These are phyloP conservation scores for Colletotrichum abscissum DNA, from an alignment of 2,329 filamentous ascomycete species.

Conservation along the genomic window DNA sequence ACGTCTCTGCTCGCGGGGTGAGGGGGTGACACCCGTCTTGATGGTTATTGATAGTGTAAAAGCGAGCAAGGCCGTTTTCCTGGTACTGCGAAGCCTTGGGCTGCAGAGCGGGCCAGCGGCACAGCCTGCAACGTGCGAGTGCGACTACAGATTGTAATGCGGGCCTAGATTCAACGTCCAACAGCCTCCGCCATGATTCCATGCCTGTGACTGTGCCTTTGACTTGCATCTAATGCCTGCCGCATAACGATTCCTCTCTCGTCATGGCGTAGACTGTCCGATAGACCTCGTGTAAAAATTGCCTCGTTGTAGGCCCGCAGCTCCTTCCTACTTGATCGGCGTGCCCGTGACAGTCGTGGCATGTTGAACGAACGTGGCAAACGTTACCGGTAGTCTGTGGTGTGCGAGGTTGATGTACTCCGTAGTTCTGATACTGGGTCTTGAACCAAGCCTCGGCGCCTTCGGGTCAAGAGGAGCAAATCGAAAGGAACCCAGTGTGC, in stretches of 20 bases:
- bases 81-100: slow-evolving; percentile 3
- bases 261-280: not conserved
- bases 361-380: slow-evolving; percentile 8
- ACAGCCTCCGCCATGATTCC: slow-evolving; percentile 8
- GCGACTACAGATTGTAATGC: slow-evolving; percentile 8
- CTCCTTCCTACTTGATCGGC: slow-evolving; percentile 17
- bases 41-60: slow-evolving; percentile 14
- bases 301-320: slow-evolving; percentile 1
- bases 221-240: slow-evolving; percentile 11
- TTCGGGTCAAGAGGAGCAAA: not conserved
- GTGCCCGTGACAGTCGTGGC: slow-evolving; percentile 1
- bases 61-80: not conserved
- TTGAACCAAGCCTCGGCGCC: slow-evolving; percentile 14
- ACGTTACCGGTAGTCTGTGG: not conserved
- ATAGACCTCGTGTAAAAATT: not conserved
- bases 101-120: slow-evolving; percentile 4
- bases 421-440: not conserved
- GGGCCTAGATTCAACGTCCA: slow-evolving; percentile 15
- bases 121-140: slow-evolving; percentile 10
- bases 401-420: not conserved
- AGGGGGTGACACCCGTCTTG: not conserved
- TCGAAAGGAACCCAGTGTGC: not conserved
- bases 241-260: not conserved
- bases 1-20: not conserved
- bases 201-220: slow-evolving; percentile 17